Percentiles rank a stretch among this genome's conserved stretches.
These are phyloP conservation scores for Usnea hakonensis DNA, from an alignment of 495 filamentous ascomycete genomes.

Conservation along the genomic window DNA sequence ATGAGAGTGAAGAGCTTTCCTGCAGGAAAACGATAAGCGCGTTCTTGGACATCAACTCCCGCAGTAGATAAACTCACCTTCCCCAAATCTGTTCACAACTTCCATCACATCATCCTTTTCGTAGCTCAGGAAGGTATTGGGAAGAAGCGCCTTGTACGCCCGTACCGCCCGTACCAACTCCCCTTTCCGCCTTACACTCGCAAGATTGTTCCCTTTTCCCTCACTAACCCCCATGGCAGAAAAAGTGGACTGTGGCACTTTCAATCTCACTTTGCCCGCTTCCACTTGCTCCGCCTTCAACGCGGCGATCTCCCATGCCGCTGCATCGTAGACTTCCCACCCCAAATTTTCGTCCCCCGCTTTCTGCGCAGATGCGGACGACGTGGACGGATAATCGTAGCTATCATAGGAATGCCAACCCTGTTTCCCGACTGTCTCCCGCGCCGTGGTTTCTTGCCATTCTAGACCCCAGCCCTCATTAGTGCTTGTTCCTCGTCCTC, in stretches of 20 bases:
- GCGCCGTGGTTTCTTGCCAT: background rate
- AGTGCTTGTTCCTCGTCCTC: background rate
- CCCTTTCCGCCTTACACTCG: background rate
- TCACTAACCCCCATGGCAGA: background rate
- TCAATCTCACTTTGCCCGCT: background rate
- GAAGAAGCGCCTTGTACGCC: background rate
- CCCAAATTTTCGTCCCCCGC: background rate
- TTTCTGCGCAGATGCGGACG: background rate
- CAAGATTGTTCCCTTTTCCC: background rate
- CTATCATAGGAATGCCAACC: no score
- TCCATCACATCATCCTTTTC: background rate
- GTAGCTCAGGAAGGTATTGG: background rate
- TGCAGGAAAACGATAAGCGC: background rate
- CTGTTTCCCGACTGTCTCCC: no score
- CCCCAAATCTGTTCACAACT: background rate
- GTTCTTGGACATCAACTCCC: no score
- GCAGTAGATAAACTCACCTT: background rate
- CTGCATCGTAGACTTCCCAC: background rate
- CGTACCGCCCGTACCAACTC: background rate
- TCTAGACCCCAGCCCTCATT: background rate
- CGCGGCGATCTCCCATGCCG: background rate
- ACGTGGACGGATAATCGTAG: background rate
- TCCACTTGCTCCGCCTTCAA: background rate
- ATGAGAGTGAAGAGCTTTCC: background rate
- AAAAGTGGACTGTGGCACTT: background rate